Conservation (phyloP, 2,329 filamentous ascomycete species). For the Ceratocystis albifundus region DNA sequence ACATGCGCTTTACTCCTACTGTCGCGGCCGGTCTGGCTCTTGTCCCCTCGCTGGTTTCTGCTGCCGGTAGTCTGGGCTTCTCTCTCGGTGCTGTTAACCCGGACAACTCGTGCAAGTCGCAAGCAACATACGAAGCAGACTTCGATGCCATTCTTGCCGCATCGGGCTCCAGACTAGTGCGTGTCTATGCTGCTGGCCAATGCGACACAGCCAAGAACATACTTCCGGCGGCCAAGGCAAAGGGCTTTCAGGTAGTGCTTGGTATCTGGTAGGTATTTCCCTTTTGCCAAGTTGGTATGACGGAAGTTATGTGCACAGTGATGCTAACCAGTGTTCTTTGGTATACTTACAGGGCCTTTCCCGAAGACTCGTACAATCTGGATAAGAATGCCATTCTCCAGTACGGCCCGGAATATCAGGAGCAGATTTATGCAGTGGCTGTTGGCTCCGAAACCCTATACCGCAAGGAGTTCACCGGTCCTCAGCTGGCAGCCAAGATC, state of each 20-base stretch:
- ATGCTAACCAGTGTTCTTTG: neutral
- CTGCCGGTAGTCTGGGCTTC: slow-evolving; percentile 45
- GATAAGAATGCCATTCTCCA: slow-evolving; percentile 44
- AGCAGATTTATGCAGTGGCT: slow-evolving; percentile 55
- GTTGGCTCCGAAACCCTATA: slow-evolving; percentile 62
- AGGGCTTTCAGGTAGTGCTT: slow-evolving; percentile 56
- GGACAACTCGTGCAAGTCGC: slow-evolving; percentile 50
- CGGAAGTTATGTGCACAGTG: neutral
- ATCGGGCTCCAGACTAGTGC: slow-evolving; percentile 44
- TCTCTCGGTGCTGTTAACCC: slow-evolving; percentile 53
- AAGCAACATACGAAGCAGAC: slow-evolving; percentile 52
- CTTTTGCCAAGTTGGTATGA: neutral
- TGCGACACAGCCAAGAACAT: slow-evolving; percentile 53
- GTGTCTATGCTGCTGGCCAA: slow-evolving; percentile 55
- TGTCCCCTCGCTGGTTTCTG: slow-evolving; percentile 32
- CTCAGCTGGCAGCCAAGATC: slow-evolving; percentile 50
- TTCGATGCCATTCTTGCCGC: slow-evolving; percentile 47
- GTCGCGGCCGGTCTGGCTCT: slow-evolving; percentile 23
- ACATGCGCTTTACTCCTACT: slow-evolving; percentile 22
- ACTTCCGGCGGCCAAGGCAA: slow-evolving; percentile 52
- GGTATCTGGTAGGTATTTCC: slow-evolving; percentile 49
- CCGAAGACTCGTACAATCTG: slow-evolving; percentile 47
- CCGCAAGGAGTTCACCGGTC: slow-evolving; percentile 53
- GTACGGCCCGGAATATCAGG: slow-evolving; percentile 39
- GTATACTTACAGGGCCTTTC: slow-evolving; percentile 42